Conservation (phyloP, 2,329 filamentous ascomycete genomes). For the Cadophora gregata region DNA sequence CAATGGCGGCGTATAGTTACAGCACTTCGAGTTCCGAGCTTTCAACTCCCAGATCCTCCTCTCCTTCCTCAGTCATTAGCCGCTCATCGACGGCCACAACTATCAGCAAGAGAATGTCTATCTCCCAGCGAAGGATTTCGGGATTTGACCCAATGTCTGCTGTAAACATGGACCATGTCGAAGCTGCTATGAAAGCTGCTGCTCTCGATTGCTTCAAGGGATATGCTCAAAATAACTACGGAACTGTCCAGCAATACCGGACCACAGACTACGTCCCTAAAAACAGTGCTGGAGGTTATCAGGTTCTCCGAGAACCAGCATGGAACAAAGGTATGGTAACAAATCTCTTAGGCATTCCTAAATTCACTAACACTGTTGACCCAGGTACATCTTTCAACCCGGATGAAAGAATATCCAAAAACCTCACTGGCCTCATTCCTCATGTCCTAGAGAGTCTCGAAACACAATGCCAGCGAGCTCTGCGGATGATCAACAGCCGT, state of each 20-base stretch:
- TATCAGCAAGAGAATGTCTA: constrained; percentile 41
- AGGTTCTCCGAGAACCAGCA: constrained; percentile 64
- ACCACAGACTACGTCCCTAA: constrained; percentile 60
- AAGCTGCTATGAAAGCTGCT: constrained; percentile 65
- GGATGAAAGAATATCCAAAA: constrained; percentile 66
- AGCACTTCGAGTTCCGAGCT: constrained; percentile 39
- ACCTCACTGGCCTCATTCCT: constrained; percentile 69
- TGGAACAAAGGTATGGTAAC: constrained; percentile 74
- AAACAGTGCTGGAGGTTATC: constrained; percentile 61
- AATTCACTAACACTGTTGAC: neutral
- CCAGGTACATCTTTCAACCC: constrained; percentile 68
- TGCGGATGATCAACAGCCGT: constrained; percentile 76
- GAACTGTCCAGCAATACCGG: constrained; percentile 59
- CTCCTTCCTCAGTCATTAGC: constrained; percentile 40
- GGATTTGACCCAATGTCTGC: constrained; percentile 40
- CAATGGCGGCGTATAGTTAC: constrained; percentile 41
- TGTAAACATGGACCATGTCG: constrained; percentile 61
- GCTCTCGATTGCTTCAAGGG: constrained; percentile 65
- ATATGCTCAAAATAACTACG: constrained; percentile 62
- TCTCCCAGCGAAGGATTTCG: constrained; percentile 39
- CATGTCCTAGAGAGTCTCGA: constrained; percentile 66
- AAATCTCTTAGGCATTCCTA: too few species aligned
- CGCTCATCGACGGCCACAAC: constrained; percentile 39
- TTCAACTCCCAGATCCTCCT: constrained; percentile 40
- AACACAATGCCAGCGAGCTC: constrained; percentile 68